phyloP scores from a whole-genome alignment of 148 eudicot genomes.

The Fagopyrum esculentum region DNA sequence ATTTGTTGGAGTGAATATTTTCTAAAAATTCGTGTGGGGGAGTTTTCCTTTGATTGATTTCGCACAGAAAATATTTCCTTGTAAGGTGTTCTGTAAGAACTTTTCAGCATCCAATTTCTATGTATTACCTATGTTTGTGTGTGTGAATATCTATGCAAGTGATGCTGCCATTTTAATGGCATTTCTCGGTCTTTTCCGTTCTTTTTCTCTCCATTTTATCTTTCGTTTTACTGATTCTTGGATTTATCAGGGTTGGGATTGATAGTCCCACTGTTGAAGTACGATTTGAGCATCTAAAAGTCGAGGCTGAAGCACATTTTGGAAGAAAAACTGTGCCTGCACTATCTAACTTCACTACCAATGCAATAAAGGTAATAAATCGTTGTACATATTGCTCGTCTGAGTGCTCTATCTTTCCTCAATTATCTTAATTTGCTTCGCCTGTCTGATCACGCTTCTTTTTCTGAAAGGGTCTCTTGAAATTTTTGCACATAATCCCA shows the following conservation, averaged over 20 bases:
- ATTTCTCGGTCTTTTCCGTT: background rate
- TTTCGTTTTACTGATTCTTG: background rate
- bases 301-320: conserved; percentile 47
- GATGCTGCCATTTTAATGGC: background rate
- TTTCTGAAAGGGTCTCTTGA: background rate
- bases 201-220: background rate
- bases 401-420: background rate
- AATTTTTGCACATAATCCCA: background rate
- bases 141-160: background rate
- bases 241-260: conserved; percentile 45
- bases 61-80: background rate
- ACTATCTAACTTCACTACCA: conserved; percentile 33
- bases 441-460: background rate
- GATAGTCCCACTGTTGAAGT: conserved; percentile 65
- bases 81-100: background rate
- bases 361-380: background rate
- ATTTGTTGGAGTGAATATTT: background rate
- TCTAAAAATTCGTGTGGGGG: background rate
- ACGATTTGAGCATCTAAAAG: conserved; percentile 43
- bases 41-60: background rate
- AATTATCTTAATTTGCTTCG: background rate
- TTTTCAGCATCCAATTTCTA: background rate
- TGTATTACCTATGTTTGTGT: background rate
- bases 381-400: background rate
- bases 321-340: conserved; percentile 57